These are phyloP conservation scores for Suillus weaverae DNA, from an alignment of 768 basidiomycete species.

Conservation along the genomic window DNA sequence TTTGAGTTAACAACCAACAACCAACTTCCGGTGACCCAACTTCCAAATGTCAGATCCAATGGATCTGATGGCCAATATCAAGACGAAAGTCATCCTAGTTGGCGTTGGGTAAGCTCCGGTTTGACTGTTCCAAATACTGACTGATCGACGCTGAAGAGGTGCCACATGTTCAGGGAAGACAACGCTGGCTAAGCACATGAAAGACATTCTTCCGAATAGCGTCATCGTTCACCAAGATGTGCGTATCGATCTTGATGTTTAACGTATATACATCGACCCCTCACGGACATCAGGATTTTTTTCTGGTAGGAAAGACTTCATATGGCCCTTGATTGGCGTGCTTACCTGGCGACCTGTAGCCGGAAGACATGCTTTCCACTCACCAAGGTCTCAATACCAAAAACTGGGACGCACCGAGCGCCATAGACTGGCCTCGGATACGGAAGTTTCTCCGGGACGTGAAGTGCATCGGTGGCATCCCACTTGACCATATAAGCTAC, in stretches of 20 bases:
- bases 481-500: conserved; percentile 72
- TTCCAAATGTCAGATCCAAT: not conserved
- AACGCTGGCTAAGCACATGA: conserved; percentile 90
- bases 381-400: conserved; percentile 67
- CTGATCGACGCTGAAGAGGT: conserved; percentile 49
- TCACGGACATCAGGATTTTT: conserved; percentile 72
- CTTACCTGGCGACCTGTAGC: conserved; percentile 14
- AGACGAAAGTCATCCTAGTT: conserved; percentile 38
- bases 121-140: not conserved
- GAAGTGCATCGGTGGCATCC: conserved; percentile 68
- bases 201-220: conserved; percentile 68
- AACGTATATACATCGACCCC: conserved; percentile 5
- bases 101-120: conserved; percentile 54
- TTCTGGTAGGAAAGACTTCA: conserved; percentile 58
- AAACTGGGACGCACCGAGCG: conserved; percentile 97
- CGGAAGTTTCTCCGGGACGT: conserved; percentile 60
- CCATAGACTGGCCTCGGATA: conserved; percentile 83
- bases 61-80: conserved; percentile 16
- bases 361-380: conserved; percentile 27
- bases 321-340: not conserved
- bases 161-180: conserved; percentile 96
- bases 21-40: not conserved
- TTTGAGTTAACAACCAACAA: not conserved
- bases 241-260: conserved; percentile 29
- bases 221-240: conserved; percentile 93